phyloP scores from a whole-genome alignment of 345 rosid genomes.

The Gossypium rotundifolium region DNA sequence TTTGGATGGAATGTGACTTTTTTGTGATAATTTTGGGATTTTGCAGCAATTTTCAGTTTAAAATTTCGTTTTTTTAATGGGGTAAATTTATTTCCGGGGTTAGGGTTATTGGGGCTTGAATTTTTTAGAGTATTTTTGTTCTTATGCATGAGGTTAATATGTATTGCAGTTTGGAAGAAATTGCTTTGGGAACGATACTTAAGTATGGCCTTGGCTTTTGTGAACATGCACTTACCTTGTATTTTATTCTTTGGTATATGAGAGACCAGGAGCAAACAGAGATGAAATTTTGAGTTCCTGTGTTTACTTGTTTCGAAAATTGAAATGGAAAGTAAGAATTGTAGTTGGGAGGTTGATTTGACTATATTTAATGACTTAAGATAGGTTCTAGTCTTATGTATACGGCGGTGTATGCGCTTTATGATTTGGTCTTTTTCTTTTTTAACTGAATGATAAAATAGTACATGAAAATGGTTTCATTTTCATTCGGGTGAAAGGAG shows the following conservation, averaged over 20 bases:
- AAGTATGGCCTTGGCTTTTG: neutral
- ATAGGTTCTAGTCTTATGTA: neutral
- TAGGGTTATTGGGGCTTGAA: conserved; percentile 2
- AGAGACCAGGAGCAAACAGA: neutral
- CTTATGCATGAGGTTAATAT: neutral
- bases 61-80: neutral
- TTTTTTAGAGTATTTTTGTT: neutral
- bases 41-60: neutral
- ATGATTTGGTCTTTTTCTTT: neutral
- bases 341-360: neutral
- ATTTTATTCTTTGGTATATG: neutral
- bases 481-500: neutral
- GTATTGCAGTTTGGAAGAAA: neutral
- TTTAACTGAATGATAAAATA: neutral
- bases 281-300: neutral
- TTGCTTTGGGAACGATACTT: neutral
- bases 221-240: neutral
- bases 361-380: neutral
- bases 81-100: neutral
- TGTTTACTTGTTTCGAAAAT: neutral
- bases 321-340: neutral
- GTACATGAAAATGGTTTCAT: neutral
- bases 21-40: neutral
- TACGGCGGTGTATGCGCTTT: neutral
- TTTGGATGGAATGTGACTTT: neutral